These are phyloP conservation scores for Nicotiana undulata DNA, from an alignment of 257 asterid genomes.

Conservation along the genomic window DNA sequence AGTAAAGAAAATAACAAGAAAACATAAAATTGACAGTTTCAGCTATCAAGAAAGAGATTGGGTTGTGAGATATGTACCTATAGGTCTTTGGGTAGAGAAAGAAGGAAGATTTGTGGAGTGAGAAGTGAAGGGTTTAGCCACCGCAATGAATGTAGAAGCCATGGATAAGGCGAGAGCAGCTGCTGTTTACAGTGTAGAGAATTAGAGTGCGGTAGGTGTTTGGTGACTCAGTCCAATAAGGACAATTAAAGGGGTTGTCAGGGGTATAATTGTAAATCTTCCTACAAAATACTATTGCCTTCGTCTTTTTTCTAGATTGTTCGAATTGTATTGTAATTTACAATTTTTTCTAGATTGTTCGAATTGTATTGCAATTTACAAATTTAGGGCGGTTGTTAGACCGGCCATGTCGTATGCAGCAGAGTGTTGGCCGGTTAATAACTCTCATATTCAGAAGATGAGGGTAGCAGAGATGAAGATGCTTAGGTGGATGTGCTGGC, in stretches of 20 bases:
- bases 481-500: too few relatives aligned
- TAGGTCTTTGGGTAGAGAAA: constrained; percentile 21
- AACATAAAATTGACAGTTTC: neutral
- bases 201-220: neutral
- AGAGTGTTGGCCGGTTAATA: too few relatives aligned
- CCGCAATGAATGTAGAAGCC: constrained; percentile 53
- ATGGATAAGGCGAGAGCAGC: constrained; percentile 48
- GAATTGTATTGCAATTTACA: too few relatives aligned
- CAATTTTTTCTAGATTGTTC: too few relatives aligned
- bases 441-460: too few relatives aligned
- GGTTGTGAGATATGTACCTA: constrained; percentile 16
- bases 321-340: neutral
- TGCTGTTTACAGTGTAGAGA: neutral
- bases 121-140: constrained; percentile 40
- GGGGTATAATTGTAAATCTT: neutral
- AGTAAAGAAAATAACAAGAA: neutral
- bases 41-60: neutral
- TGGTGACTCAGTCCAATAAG: neutral
- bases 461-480: too few relatives aligned
- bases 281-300: neutral
- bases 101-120: constrained; percentile 27
- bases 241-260: neutral
- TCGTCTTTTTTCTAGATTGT: neutral
- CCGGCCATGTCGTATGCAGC: too few relatives aligned
- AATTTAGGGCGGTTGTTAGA: too few relatives aligned